Conservation (phyloP, 768 basidiomycete species). For the Galerina sulciceps region DNA sequence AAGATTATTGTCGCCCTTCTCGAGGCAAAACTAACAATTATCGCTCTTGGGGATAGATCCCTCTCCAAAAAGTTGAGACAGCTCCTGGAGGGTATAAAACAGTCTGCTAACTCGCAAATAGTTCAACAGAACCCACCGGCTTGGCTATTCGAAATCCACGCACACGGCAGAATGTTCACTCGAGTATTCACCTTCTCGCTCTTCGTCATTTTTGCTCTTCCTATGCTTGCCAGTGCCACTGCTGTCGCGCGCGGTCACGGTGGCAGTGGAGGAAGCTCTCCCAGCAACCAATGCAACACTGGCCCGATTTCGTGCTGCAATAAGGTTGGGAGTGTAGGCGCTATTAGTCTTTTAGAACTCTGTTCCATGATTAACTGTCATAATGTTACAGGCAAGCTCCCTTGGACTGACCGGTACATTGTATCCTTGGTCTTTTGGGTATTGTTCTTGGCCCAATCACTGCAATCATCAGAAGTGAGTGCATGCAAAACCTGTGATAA, state of each 20-base stretch:
- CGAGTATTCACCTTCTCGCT: conserved; percentile 19
- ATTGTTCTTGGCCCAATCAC: conserved; percentile 13
- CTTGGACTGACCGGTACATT: background rate
- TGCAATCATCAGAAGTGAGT: conserved; percentile 23
- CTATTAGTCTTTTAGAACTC: background rate
- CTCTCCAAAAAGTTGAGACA: conserved; percentile 43
- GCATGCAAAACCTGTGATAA: background rate
- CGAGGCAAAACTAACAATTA: no score
- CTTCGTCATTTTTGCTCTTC: conserved; percentile 23
- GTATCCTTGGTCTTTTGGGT: conserved; percentile 14
- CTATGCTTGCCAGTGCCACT: conserved; percentile 21
- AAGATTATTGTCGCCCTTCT: no score
- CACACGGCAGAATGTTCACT: conserved; percentile 21
- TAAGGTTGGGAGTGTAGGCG: conserved; percentile 17
- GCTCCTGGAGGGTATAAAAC: conserved; percentile 11
- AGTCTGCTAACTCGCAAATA: background rate
- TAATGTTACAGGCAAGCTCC: background rate
- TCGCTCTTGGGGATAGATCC: background rate
- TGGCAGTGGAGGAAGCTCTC: background rate
- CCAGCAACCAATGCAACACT: conserved; percentile 21
- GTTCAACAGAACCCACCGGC: conserved; percentile 14
- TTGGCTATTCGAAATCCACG: conserved; percentile 3
- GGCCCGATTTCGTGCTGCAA: conserved; percentile 26
- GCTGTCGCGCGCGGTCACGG: conserved; percentile 17
- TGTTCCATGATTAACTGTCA: background rate